These are phyloP conservation scores for Pseudocercospora fuligena DNA, from an alignment of 2,329 filamentous ascomycete species.

Conservation along the genomic window DNA sequence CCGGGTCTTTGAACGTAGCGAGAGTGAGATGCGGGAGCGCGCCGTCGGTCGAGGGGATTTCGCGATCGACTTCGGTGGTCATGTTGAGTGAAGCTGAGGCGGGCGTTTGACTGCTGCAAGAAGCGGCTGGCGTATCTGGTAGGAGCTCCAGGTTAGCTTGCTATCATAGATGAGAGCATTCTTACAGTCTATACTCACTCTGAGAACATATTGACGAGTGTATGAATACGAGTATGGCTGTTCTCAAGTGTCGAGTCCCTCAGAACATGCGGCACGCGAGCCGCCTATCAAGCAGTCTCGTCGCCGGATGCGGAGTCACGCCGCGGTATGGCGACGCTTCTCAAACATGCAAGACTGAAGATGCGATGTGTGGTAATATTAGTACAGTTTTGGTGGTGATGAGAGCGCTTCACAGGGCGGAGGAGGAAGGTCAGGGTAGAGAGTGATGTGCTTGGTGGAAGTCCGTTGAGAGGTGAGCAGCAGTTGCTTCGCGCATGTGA, in stretches of 20 bases:
- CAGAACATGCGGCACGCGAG: background rate
- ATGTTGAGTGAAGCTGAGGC: slow-evolving; percentile 69
- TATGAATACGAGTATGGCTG: background rate
- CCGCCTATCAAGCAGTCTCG: background rate
- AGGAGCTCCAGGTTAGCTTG: background rate
- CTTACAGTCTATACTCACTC: slow-evolving; percentile 65
- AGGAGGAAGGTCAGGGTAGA: background rate
- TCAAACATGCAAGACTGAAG: background rate
- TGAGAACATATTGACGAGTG: slow-evolving; percentile 69
- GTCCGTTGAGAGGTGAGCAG: background rate
- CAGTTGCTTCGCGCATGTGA: background rate
- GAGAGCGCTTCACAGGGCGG: background rate
- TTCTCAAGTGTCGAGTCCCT: background rate
- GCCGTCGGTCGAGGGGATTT: slow-evolving; percentile 55
- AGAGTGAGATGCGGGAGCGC: slow-evolving; percentile 46
- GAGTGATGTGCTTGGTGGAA: background rate
- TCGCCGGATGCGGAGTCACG: slow-evolving; percentile 6
- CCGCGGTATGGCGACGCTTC: background rate
- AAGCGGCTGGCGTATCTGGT: slow-evolving; percentile 89
- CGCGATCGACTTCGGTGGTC: slow-evolving; percentile 47
- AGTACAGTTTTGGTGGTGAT: background rate
- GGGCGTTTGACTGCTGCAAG: slow-evolving; percentile 93
- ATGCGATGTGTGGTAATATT: background rate
- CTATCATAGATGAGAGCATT: background rate
- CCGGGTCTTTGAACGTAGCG: slow-evolving; percentile 55